phyloP scores from a whole-genome alignment of 306 rosid genomes.

The Rubus idaeus region DNA sequence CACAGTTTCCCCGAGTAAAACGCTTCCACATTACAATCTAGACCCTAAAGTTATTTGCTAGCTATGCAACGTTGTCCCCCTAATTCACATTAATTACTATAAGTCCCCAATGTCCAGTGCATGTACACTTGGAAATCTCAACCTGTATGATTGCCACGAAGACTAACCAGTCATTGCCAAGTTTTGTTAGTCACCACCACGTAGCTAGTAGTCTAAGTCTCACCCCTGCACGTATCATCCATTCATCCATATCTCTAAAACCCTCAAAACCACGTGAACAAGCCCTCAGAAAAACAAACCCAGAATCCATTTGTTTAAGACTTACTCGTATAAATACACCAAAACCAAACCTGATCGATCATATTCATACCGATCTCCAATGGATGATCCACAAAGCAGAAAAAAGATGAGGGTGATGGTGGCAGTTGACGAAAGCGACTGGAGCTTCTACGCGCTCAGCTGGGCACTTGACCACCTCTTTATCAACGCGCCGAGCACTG shows the following conservation, averaged over 20 bases:
- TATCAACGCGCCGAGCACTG: background rate
- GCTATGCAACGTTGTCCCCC: no score
- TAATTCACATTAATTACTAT: no score
- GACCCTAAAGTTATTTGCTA: no score
- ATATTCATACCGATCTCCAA: background rate
- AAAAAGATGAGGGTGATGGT: constrained; percentile 59
- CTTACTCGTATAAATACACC: background rate
- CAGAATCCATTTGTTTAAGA: background rate
- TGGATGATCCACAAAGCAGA: constrained; percentile 10
- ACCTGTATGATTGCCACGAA: background rate
- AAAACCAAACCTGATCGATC: background rate
- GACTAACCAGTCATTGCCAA: background rate
- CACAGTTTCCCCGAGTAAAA: no score
- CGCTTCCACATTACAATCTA: no score
- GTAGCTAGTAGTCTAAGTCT: background rate
- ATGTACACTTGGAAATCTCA: background rate
- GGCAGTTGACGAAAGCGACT: constrained; percentile 65
- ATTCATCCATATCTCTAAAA: background rate
- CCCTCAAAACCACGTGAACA: background rate
- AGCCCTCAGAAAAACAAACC: background rate
- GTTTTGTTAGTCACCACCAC: background rate
- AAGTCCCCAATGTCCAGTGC: no score
- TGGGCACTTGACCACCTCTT: constrained; percentile 57
- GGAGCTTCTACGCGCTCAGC: constrained; percentile 56
- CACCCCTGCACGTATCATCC: background rate